Conservation (phyloP, 202 grass and related monocot genomes). For the Dendrocalamus latiflorus region DNA sequence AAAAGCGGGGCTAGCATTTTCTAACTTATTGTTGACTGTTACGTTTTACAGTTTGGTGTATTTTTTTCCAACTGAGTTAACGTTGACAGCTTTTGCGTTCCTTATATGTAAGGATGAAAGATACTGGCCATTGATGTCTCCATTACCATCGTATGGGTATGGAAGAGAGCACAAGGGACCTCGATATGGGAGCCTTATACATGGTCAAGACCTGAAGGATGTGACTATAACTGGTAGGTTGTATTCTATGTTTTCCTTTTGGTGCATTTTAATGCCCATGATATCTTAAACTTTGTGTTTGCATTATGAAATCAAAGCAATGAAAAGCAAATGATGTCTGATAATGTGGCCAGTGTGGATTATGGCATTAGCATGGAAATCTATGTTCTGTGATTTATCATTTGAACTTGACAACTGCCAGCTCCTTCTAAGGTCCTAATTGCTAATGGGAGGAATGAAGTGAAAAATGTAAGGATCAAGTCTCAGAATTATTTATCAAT, state of each 20-base stretch:
- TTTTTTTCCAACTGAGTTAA: constrained; percentile 29
- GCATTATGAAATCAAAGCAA: constrained; percentile 8
- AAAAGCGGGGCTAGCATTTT: background rate
- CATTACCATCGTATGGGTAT: constrained; percentile 90
- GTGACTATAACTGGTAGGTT: constrained; percentile 79
- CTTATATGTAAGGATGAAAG: constrained; percentile 72
- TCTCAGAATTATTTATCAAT: too few relatives aligned
- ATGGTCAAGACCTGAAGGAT: constrained; percentile 81
- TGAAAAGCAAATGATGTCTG: background rate
- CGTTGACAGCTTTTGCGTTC: constrained; percentile 30
- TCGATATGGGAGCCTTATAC: constrained; percentile 95
- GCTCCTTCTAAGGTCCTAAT: too few relatives aligned
- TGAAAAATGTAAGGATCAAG: too few relatives aligned
- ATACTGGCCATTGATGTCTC: constrained; percentile 89
- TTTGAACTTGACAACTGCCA: background rate
- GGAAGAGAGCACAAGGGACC: constrained; percentile 92
- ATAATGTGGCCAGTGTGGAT: background rate
- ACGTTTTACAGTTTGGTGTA: constrained; percentile 21
- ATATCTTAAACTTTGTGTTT: background rate
- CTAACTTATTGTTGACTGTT: constrained; percentile 4
- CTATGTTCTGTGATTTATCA: background rate
- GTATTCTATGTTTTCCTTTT: background rate
- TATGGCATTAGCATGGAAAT: background rate
- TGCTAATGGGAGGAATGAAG: too few relatives aligned
- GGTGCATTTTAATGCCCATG: background rate